phyloP scores from a whole-genome alignment of 2,329 filamentous ascomycete genomes.

The Alternaria consortialis region DNA sequence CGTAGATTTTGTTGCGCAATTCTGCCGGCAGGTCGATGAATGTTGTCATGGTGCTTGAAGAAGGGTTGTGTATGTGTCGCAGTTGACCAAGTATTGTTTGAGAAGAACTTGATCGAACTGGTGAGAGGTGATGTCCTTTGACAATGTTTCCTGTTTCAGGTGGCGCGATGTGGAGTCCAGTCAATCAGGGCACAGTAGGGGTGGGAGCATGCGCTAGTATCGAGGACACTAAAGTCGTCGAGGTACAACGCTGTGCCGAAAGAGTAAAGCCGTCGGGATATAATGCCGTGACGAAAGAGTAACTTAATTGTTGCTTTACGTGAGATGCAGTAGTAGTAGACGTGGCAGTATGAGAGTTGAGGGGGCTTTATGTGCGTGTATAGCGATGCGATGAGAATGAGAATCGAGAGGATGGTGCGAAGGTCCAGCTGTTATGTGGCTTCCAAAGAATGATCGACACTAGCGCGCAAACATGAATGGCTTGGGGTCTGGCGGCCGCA shows the following conservation, averaged over 20 bases:
- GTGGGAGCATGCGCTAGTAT: conserved; percentile 14
- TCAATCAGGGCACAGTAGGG: neutral
- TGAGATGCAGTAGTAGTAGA: neutral
- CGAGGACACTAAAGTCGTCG: neutral
- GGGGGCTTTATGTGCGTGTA: neutral
- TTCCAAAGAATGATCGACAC: conserved; percentile 11
- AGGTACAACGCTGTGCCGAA: neutral
- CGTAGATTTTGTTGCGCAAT: conserved; percentile 31
- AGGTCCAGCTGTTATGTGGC: conserved; percentile 2
- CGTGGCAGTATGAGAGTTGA: neutral
- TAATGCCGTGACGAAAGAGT: neutral
- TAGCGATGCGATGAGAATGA: neutral
- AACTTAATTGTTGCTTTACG: neutral
- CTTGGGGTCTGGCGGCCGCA: conserved; percentile 2
- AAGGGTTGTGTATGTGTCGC: neutral
- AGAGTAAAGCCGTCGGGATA: neutral
- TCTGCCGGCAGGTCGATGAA: conserved; percentile 28
- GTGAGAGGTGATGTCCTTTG: neutral
- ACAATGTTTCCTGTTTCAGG: neutral
- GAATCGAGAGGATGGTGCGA: conserved; percentile 1
- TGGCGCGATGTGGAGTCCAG: neutral
- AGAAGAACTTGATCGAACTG: neutral
- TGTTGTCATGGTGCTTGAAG: conserved; percentile 14
- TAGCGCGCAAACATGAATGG: conserved; percentile 19
- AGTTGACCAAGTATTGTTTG: neutral